These are phyloP conservation scores for Boletus speciosus DNA, from an alignment of 768 basidiomycete genomes.

Conservation along the genomic window DNA sequence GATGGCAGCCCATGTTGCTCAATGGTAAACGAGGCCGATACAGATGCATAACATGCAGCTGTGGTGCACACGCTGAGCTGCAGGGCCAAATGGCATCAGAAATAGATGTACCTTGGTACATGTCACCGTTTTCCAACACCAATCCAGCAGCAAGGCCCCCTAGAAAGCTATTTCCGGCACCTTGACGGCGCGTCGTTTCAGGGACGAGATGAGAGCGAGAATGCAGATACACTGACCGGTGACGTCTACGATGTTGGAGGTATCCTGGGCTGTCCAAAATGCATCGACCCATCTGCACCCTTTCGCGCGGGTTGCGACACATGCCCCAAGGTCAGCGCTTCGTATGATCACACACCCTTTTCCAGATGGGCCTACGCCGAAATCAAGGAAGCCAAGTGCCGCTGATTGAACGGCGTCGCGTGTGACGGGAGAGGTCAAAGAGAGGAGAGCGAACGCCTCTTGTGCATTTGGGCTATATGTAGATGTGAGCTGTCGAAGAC, in stretches of 20 bases:
- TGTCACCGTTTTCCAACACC: slow-evolving; percentile 48
- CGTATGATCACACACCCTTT: slow-evolving; percentile 69
- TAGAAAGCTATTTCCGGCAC: slow-evolving; percentile 89
- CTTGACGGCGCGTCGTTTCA: slow-evolving; percentile 34
- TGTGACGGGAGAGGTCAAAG: slow-evolving; percentile 42
- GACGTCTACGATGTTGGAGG: slow-evolving; percentile 66
- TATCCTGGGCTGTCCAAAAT: slow-evolving; percentile 56
- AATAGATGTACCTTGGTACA: slow-evolving; percentile 56
- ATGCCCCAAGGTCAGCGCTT: slow-evolving; percentile 70
- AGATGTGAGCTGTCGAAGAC: slow-evolving; percentile 2
- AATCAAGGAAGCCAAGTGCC: slow-evolving; percentile 54
- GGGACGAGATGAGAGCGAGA: background rate
- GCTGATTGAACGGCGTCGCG: slow-evolving; percentile 62
- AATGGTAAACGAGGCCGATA: slow-evolving; percentile 79
- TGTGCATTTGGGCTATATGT: slow-evolving; percentile 74
- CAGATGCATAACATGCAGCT: slow-evolving; percentile 73
- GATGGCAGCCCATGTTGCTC: slow-evolving; percentile 78
- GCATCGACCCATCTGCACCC: slow-evolving; percentile 66
- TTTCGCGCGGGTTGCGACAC: slow-evolving; percentile 44
- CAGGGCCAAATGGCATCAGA: slow-evolving; percentile 1
- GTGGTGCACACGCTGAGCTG: slow-evolving; percentile 18
- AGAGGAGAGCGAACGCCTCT: slow-evolving; percentile 71
- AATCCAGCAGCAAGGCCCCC: slow-evolving; percentile 82
- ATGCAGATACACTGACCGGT: slow-evolving; percentile 51
- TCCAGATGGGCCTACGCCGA: slow-evolving; percentile 51